Conservation (phyloP, 805 yeast genomes). For the Debaryomyces tyrocola region DNA sequence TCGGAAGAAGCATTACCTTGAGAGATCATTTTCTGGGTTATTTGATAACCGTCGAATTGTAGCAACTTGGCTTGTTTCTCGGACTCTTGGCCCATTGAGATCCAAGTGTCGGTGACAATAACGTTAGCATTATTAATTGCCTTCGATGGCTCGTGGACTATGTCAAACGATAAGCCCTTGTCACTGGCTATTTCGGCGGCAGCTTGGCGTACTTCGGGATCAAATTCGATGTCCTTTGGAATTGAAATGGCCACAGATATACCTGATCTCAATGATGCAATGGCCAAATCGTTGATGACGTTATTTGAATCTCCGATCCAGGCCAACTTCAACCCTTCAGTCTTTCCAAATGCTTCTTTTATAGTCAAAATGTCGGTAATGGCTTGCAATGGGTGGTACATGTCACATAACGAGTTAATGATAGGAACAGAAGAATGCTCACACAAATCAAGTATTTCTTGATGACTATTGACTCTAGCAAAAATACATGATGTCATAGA, state of each 20-base stretch:
- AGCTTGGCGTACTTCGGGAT: conserved; percentile 48
- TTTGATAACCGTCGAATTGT: conserved; percentile 86
- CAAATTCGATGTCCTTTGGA: conserved; percentile 72
- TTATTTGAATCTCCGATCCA: conserved; percentile 98
- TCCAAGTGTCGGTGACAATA: conserved; percentile 93
- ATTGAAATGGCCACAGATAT: conserved; percentile 83
- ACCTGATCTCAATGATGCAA: conserved; percentile 83
- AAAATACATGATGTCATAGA: conserved; percentile 97
- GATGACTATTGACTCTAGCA: conserved; percentile 90
- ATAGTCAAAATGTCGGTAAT: conserved; percentile 88
- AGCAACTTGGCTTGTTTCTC: conserved; percentile 69
- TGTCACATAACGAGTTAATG: conserved; percentile 91
- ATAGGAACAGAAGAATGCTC: conserved; percentile 85
- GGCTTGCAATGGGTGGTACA: conserved; percentile 92
- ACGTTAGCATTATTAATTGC: conserved; percentile 78
- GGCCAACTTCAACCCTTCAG: conserved; percentile 69
- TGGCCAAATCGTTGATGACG: conserved; percentile 88
- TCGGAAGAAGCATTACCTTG: conserved; percentile 56
- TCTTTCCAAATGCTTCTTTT: conserved; percentile 66
- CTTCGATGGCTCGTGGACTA: conserved; percentile 68
- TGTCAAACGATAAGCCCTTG: conserved; percentile 45
- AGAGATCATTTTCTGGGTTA: conserved; percentile 61
- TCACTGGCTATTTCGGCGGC: conserved; percentile 55
- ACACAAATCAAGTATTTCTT: conserved; percentile 76
- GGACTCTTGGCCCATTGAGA: conserved; percentile 96